Evolutionary conservation across 805 yeast species (phyloP).

Genomic region (Lipomyces yamadae): DNA sequence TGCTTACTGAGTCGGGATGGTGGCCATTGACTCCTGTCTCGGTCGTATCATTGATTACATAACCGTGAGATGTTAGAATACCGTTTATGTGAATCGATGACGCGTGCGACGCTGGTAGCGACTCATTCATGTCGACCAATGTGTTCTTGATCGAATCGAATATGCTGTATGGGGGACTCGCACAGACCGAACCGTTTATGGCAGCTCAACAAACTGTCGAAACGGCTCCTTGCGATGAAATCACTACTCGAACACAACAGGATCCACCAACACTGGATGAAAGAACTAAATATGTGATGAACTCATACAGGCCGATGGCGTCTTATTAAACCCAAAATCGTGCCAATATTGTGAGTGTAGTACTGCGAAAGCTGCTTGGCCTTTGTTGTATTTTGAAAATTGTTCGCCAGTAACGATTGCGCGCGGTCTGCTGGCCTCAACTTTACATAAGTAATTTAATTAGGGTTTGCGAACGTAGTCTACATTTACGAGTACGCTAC

Average conservation of each 20-base stretch:
- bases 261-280: slow-evolving; percentile 1
- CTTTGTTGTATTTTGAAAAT: neutral
- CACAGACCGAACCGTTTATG: neutral
- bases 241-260: neutral
- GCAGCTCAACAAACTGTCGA: neutral
- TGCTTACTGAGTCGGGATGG: slow-evolving; percentile 3
- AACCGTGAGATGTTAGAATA: slow-evolving; percentile 32
- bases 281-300: neutral
- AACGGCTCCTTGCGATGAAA: neutral
- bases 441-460: no score
- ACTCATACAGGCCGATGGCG: neutral
- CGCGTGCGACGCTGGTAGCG: slow-evolving; percentile 11
- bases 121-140: neutral
- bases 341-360: neutral
- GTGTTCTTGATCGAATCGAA: neutral
- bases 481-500: no score
- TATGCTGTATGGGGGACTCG: neutral
- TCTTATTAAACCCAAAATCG: neutral
- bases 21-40: slow-evolving; percentile 11
- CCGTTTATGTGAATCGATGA: slow-evolving; percentile 34
- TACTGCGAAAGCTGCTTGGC: neutral
- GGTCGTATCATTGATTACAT: slow-evolving; percentile 23
- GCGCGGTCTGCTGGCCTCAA: neutral
- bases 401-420: no score
- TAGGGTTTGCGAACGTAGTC: no score